phyloP scores from a whole-genome alignment of 2,329 filamentous ascomycete genomes.

The Penicillium sp. region DNA sequence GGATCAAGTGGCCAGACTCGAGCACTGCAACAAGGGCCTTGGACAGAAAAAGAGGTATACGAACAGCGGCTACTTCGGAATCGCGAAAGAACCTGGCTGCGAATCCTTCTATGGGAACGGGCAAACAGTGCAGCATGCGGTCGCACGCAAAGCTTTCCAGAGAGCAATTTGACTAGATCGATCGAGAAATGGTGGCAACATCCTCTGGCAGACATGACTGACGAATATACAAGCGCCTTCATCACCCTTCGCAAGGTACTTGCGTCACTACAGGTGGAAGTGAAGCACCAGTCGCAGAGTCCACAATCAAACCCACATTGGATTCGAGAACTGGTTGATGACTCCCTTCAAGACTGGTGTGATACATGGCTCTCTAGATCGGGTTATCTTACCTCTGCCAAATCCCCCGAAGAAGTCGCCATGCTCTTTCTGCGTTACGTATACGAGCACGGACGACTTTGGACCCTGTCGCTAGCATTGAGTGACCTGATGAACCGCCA shows the following conservation, averaged over 20 bases:
- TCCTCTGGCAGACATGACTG: slow-evolving; percentile 30
- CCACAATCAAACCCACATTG: slow-evolving; percentile 27
- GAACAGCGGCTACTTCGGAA: slow-evolving; percentile 27
- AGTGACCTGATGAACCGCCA: slow-evolving; percentile 14
- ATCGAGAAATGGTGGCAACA: slow-evolving; percentile 36
- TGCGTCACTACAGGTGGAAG: slow-evolving; percentile 22
- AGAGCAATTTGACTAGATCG: slow-evolving; percentile 29
- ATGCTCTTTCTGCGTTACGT: slow-evolving; percentile 29
- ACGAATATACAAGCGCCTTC: slow-evolving; percentile 36
- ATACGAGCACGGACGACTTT: slow-evolving; percentile 32
- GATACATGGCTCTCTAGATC: slow-evolving; percentile 22
- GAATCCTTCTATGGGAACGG: slow-evolving; percentile 37
- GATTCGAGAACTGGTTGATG: slow-evolving; percentile 29
- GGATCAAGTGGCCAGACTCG: neutral
- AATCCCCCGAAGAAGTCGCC: slow-evolving; percentile 7
- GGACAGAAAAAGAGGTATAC: slow-evolving; percentile 2
- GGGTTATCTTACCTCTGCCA: neutral
- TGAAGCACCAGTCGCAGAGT: slow-evolving; percentile 2
- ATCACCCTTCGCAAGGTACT: slow-evolving; percentile 28
- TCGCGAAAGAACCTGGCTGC: slow-evolving; percentile 35
- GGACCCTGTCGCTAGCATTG: slow-evolving; percentile 34
- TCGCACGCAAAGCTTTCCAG: slow-evolving; percentile 32
- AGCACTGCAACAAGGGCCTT: neutral
- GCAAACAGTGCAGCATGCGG: slow-evolving; percentile 35
- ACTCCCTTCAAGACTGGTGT: slow-evolving; percentile 26